A percentile compares a stretch with the other conserved stretches of the same genome.
Conservation (phyloP, 2,329 filamentous ascomycete genomes). For the Torrubiellomyces zombiae region DNA sequence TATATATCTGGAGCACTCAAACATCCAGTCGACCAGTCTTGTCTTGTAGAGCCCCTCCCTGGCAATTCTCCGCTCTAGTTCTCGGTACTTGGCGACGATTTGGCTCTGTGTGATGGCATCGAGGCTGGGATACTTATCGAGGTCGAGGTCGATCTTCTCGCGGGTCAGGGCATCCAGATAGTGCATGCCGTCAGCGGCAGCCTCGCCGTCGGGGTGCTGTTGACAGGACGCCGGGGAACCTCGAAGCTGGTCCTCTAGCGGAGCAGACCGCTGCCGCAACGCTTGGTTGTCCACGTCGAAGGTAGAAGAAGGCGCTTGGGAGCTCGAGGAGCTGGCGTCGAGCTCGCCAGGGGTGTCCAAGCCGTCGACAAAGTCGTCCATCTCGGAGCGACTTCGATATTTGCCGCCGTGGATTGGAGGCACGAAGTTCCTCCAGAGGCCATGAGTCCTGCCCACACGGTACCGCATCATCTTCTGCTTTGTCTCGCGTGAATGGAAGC, state of each 20-base stretch:
- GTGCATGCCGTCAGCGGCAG: conserved; percentile 29
- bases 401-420: conserved; percentile 83
- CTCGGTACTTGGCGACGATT: conserved; percentile 70
- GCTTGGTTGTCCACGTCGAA: conserved; percentile 23
- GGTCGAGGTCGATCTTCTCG: conserved; percentile 57
- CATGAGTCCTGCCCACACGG: conserved; percentile 67
- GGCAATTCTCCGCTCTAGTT: conserved; percentile 53
- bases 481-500: conserved; percentile 69
- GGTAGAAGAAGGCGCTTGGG: conserved; percentile 31
- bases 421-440: conserved; percentile 71
- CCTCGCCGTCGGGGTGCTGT: conserved; percentile 41
- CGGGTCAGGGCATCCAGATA: conserved; percentile 55
- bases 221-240: conserved; percentile 1
- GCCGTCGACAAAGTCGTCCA: conserved; percentile 13
- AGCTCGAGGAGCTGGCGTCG: conserved; percentile 31
- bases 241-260: background rate
- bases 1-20: conserved; percentile 58
- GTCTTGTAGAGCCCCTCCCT: conserved; percentile 68
- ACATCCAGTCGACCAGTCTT: conserved; percentile 63
- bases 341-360: conserved; percentile 7
- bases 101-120: conserved; percentile 56
- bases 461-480: conserved; percentile 63
- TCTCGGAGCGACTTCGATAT: conserved; percentile 36
- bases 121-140: conserved; percentile 64
- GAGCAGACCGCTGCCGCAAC: conserved; percentile 18